Evolutionary conservation across 768 basidiomycete species (phyloP), one percentile per base, ranked within the genome.

Genomic region (Lactarius quietus): DNA sequence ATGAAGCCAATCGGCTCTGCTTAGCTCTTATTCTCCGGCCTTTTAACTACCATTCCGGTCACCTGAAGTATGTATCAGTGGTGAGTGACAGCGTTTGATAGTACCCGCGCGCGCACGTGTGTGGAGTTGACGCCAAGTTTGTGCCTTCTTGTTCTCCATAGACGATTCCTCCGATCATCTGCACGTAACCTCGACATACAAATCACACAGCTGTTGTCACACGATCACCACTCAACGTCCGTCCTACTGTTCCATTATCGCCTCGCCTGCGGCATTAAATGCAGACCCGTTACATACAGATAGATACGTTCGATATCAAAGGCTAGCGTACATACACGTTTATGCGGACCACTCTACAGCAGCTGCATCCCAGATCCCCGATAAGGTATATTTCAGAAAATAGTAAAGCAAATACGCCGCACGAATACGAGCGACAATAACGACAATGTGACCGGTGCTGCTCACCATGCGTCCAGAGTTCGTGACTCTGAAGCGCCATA

Each of bases 201-300:
- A 51, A 41, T 62, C 56, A 58, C 60, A 41, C 33, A 23, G 29
- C 23, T 43, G 51, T 29, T 54, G 35, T 58, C 64, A 65, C 64
- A 56, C n/a, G 38, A 61, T 52, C 60, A 33, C 31, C 28, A 62
- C 65, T 36, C 33, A 28, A 41, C 33, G 15, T 36, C 43, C 56
- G 51, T 62, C n/a, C 45, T n/a, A 38, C 35, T 33, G 54, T 62
- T 52, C 48, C 55, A 57, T 62, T 62, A 62, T 62, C 57, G 6
- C 57, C 56, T 62, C 48, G 60, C 20, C 41, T 39, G 36, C 61
- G 61, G 53, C 15, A 58, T 66, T 57, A 62, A 66, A 66, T 36
- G 62, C 56, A 54, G 48, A 52, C 29, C 56, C 36, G 65, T 62
- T 66, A 66, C 65, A 62, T 66, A 66, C 61, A 58, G 65, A 66